A percentile compares a stretch with the other conserved stretches of the same genome.
Conservation (phyloP, 768 basidiomycete genomes). For the Lentinula sp. region DNA sequence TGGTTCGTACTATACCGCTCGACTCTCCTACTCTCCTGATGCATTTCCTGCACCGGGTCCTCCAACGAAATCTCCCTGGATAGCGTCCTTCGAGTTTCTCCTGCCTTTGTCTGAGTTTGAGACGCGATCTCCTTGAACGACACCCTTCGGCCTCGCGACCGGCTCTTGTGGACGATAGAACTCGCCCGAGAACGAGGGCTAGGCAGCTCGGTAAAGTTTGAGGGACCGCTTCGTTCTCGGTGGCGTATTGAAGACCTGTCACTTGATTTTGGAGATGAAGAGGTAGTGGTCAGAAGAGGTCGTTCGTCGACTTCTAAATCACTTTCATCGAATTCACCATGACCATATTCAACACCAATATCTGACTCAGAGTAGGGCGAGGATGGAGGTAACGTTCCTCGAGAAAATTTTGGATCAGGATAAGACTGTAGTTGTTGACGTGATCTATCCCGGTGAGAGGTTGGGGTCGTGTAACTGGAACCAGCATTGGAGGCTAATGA, state of each 20-base stretch:
- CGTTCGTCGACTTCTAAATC: not conserved
- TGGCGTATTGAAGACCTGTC: not conserved
- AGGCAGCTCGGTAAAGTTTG: not conserved
- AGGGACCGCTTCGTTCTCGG: not conserved
- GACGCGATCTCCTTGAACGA: not conserved
- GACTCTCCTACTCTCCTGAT: not conserved
- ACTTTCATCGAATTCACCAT: not conserved
- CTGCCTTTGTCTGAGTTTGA: not conserved
- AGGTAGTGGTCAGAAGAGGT: not conserved
- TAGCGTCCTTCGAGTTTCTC: not conserved
- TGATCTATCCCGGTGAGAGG: not conserved
- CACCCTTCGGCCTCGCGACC: not conserved
- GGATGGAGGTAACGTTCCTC: slow-evolving; percentile 2
- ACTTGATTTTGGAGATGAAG: not conserved
- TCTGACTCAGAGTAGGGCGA: not conserved
- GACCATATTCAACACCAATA: not conserved
- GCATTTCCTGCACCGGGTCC: not conserved
- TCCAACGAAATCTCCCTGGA: not conserved
- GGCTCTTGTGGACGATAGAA: not conserved
- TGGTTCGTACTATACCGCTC: not conserved
- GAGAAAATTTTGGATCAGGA: not conserved
- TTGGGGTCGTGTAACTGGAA: not conserved
- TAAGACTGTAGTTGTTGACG: not conserved
- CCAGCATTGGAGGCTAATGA: too few species aligned
- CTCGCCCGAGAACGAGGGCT: not conserved